Percentiles rank a stretch among this genome's conserved stretches.
These are phyloP conservation scores for Hypoxylon fragiforme DNA, from an alignment of 495 filamentous ascomycete species.

Conservation along the genomic window DNA sequence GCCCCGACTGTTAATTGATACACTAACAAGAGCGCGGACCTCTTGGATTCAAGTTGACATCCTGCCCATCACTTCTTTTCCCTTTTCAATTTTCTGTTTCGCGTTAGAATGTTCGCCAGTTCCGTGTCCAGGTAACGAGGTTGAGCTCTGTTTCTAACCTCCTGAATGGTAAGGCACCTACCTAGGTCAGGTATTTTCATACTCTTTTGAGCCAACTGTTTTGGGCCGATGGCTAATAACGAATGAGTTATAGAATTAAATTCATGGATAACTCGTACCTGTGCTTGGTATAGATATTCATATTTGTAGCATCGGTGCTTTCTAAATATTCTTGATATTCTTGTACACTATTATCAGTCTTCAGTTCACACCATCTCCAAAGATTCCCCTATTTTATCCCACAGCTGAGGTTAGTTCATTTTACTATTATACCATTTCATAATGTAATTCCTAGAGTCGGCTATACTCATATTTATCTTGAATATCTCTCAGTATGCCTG, in stretches of 20 bases:
- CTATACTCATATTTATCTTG: no score
- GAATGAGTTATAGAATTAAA: no score
- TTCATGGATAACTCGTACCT: neutral
- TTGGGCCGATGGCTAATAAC: no score
- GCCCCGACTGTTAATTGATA: slow-evolving; percentile 27
- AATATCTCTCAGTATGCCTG: no score
- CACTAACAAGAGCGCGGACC: slow-evolving; percentile 6
- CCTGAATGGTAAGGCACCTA: no score
- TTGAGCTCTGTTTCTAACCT: neutral
- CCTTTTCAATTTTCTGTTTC: slow-evolving; percentile 10
- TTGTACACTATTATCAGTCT: neutral
- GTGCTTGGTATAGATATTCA: neutral
- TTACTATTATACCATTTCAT: neutral
- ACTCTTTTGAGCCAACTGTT: no score
- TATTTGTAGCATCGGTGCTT: neutral
- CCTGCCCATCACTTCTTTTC: slow-evolving; percentile 15
- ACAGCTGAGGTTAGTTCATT: slow-evolving; percentile 25
- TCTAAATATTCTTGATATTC: neutral
- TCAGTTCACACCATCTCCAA: neutral
- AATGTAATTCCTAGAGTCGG: no score
- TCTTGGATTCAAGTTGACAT: slow-evolving; percentile 15
- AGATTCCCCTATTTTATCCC: slow-evolving; percentile 8
- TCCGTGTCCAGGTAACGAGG: neutral
- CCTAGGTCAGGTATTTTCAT: no score
- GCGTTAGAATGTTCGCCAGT: no score